These are phyloP conservation scores for Adansonia digitata DNA, from an alignment of 345 rosid species.

Conservation along the genomic window DNA sequence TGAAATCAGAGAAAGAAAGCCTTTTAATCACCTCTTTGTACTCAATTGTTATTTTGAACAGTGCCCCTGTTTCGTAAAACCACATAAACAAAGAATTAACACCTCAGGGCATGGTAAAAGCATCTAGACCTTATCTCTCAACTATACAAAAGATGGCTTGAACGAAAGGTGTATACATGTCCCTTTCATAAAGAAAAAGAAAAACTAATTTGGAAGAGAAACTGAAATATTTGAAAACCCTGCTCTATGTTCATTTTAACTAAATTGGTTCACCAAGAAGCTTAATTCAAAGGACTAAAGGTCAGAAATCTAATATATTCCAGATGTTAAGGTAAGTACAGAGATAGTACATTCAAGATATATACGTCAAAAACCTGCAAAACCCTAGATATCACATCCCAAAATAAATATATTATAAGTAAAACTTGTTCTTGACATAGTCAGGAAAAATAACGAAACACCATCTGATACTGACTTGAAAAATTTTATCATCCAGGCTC, in stretches of 20 bases:
- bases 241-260: neutral
- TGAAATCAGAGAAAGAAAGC: slow-evolving; percentile 4
- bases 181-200: neutral
- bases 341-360: neutral
- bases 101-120: neutral
- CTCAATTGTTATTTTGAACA: neutral
- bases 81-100: neutral
- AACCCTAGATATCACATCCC: neutral
- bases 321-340: neutral
- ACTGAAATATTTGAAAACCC: neutral
- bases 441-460: neutral
- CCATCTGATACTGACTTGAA: neutral
- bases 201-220: neutral
- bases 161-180: neutral
- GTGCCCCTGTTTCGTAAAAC: neutral
- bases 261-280: neutral
- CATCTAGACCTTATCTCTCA: neutral
- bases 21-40: neutral
- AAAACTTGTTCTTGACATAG: neutral
- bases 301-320: neutral
- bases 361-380: neutral
- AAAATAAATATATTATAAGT: neutral
- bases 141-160: neutral
- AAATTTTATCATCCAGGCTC: neutral
- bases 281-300: neutral